Base-by-base conservation (phyloP, 306 rosid genomes). In the Aeschynomene evenia region DNA sequence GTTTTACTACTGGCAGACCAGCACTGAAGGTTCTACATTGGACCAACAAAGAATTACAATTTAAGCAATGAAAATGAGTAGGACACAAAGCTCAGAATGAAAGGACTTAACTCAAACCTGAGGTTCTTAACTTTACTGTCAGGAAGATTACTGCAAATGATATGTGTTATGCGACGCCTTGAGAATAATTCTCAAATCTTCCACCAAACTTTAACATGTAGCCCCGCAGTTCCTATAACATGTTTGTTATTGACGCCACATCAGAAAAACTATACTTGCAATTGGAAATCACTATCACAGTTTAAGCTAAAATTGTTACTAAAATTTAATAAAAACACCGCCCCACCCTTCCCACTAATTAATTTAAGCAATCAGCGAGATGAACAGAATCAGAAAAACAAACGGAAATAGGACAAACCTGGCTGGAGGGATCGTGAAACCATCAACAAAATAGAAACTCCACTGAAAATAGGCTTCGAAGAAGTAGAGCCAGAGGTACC, bases 1-100 rank as follows among this genome's bases (percentile, higher is more conserved):
- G 98, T 78, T 90, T 93, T 58, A 93, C 97, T 20, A 93, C 88
- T 0, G 98, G 98, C 22, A 93, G 86, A 46, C 97, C 98, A 51
- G 88, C 82, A 28, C 97, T 93, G 81, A 93, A 93, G 75, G 90
- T 81, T 83, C 98, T 92, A 84, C 22, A 78, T 68, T 49, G 58
- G 48, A 75, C 22, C 73, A 60, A 70, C 55, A 61, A 78, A 77
- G 18, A 42, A 48, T 15, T 50, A 68, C 50, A 86, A 60, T n/a
- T 42, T 11, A 77, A 24, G 55, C 5, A 2, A 46, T 13, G 8
- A 42, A 49, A 9, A 63, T 12, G 9, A 3, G 33, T 46, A 73
- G 20, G 45, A 50, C 2, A 18, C 6, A 40, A 74, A 66, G 5
- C 28, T 37, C 18, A 20, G 13, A 23, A 74, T 55, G 12, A 46